phyloP scores from a whole-genome alignment of 1,284 basidiomycete species.

The Ceratobasidium sp. region DNA sequence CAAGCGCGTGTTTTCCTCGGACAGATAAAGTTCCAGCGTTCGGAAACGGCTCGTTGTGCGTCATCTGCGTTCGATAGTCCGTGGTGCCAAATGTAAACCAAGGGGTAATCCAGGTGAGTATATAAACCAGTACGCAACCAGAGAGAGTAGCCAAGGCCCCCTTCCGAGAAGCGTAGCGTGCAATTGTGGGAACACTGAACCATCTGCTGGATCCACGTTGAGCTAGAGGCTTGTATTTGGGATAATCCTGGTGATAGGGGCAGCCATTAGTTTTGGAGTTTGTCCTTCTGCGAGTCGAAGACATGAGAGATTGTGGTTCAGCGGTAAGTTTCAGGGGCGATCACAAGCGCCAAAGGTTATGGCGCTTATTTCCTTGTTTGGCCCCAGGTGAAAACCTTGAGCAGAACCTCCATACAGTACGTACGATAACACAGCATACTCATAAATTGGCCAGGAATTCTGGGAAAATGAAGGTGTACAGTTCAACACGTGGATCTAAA shows the following conservation, averaged over 20 bases:
- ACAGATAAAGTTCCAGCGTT: neutral
- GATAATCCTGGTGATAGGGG: neutral
- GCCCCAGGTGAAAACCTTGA: neutral
- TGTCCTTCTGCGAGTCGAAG: neutral
- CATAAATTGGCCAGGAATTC: neutral
- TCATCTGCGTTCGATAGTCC: neutral
- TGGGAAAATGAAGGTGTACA: neutral
- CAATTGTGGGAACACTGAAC: too few relatives aligned
- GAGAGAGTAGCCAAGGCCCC: neutral
- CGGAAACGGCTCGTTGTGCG: neutral
- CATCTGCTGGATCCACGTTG: too few relatives aligned
- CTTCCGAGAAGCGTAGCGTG: too few relatives aligned
- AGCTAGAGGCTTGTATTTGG: neutral
- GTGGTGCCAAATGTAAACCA: too few relatives aligned
- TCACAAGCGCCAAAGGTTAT: neutral
- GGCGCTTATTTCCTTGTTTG: constrained; percentile 5
- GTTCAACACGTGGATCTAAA: neutral
- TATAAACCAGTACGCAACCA: neutral
- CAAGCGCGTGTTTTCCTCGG: constrained; percentile 5
- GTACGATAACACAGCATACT: constrained; percentile 13
- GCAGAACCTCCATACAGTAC: constrained; percentile 24
- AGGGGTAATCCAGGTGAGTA: neutral
- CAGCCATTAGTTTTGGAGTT: neutral
- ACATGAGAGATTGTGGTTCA: neutral
- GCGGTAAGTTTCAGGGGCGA: constrained; percentile 9